Percentiles rank a stretch among this genome's conserved stretches.
Evolutionary conservation across 2,329 filamentous ascomycete species (phyloP).

Genomic region (Xylariaceae sp.): DNA sequence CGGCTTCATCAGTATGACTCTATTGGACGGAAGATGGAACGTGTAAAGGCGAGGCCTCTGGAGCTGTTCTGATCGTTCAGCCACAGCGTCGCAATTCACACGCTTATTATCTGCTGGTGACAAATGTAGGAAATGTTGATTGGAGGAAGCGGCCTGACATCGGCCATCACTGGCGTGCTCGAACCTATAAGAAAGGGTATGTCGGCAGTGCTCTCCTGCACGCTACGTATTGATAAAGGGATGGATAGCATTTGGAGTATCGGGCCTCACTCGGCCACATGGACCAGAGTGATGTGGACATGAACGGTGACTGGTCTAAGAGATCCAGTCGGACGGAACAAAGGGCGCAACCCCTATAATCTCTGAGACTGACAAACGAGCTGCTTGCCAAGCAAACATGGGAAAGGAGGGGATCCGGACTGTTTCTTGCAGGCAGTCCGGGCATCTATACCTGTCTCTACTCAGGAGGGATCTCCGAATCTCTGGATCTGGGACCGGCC

Average conservation of each 20-base stretch:
- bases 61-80: constrained; percentile 12
- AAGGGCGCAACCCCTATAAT: constrained; percentile 2
- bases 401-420: neutral
- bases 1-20: constrained; percentile 13
- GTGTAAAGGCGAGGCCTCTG: constrained; percentile 9
- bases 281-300: neutral
- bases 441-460: no score
- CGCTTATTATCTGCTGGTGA: constrained; percentile 10
- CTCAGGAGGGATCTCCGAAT: neutral
- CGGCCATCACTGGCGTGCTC: neutral
- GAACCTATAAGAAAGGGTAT: neutral
- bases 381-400: neutral
- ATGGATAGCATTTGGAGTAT: neutral
- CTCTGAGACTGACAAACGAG: constrained; percentile 4
- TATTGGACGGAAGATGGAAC: constrained; percentile 10
- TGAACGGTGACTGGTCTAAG: neutral
- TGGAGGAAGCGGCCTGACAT: neutral
- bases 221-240: no score
- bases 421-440: neutral
- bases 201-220: neutral
- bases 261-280: neutral
- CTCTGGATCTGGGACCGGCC: neutral
- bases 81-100: constrained; percentile 16
- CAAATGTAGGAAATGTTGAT: constrained; percentile 15
- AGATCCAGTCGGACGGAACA: neutral